phyloP scores from a whole-genome alignment of 352 stramenopile genomes.

The Pythium volutum region DNA sequence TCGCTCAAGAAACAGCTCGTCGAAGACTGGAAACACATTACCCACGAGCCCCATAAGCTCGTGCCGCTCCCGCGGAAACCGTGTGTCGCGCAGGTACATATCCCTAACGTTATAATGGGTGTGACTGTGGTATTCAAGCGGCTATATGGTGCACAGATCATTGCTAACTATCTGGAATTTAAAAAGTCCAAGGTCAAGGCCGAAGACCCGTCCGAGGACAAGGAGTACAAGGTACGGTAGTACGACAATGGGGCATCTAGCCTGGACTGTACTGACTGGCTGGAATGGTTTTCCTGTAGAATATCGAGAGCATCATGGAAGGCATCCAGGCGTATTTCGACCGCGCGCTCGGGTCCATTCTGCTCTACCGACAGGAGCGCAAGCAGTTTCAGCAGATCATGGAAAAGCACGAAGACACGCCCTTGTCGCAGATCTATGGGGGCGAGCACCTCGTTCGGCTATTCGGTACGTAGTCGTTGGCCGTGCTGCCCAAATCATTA shows the following conservation, averaged over 20 bases:
- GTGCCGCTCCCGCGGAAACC: slow-evolving; percentile 80
- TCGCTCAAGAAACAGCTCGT: slow-evolving; percentile 92
- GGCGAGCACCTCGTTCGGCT: slow-evolving; percentile 89
- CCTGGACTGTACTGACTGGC: too few species aligned
- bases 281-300: too few species aligned
- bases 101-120: background rate
- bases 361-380: slow-evolving; percentile 91
- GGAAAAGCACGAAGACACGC: slow-evolving; percentile 48
- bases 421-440: slow-evolving; percentile 89
- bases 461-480: slow-evolving; percentile 65
- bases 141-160: slow-evolving; percentile 47
- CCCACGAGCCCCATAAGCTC: slow-evolving; percentile 72
- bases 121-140: background rate
- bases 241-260: background rate
- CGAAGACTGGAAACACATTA: slow-evolving; percentile 88
- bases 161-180: slow-evolving; percentile 74
- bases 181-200: slow-evolving; percentile 64
- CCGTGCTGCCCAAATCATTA: background rate
- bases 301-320: slow-evolving; percentile 79
- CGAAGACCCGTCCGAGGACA: slow-evolving; percentile 52
- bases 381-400: slow-evolving; percentile 85
- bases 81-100: slow-evolving; percentile 46
- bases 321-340: slow-evolving; percentile 90
- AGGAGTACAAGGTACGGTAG: slow-evolving; percentile 59
- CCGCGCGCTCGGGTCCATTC: slow-evolving; percentile 81